A percentile compares a stretch with the other conserved stretches of the same genome.
Evolutionary conservation across 2,329 filamentous ascomycete genomes (phyloP).

Genomic region (Pseudodiploospora longispora): DNA sequence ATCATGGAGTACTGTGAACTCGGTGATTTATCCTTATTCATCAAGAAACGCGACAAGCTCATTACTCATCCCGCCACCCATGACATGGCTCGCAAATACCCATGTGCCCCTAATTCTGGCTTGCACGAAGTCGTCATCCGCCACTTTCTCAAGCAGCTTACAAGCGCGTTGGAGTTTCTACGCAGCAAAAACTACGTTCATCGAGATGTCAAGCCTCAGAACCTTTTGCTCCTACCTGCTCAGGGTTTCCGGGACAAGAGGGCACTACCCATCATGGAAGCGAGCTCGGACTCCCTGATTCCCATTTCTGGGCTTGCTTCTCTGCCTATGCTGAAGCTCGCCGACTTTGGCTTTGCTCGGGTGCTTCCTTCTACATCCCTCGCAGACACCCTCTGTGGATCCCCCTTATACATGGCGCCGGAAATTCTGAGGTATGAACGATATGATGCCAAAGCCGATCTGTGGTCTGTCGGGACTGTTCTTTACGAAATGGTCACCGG

Average conservation of each 20-base stretch:
- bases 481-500: conserved; percentile 92
- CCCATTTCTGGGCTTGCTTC: conserved; percentile 74
- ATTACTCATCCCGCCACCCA: conserved; percentile 70
- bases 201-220: conserved; percentile 95
- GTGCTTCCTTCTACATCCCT: conserved; percentile 84
- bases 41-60: conserved; percentile 84
- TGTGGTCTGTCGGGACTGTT: conserved; percentile 97
- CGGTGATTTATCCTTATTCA: conserved; percentile 89
- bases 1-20: conserved; percentile 99
- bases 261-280: conserved; percentile 57
- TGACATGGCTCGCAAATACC: conserved; percentile 91
- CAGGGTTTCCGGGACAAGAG: conserved; percentile 56
- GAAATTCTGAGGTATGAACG: conserved; percentile 96
- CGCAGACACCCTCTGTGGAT: conserved; percentile 93
- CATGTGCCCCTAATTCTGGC: conserved; percentile 73
- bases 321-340: conserved; percentile 92
- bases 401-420: conserved; percentile 95
- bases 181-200: conserved; percentile 82
- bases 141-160: conserved; percentile 91
- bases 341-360: conserved; percentile 96
- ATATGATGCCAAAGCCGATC: conserved; percentile 92
- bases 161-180: conserved; percentile 85
- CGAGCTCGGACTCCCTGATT: conserved; percentile 71
- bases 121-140: conserved; percentile 93
- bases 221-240: conserved; percentile 81